phyloP scores from a whole-genome alignment of 2,329 filamentous ascomycete genomes.

The Claviceps purpurea region DNA sequence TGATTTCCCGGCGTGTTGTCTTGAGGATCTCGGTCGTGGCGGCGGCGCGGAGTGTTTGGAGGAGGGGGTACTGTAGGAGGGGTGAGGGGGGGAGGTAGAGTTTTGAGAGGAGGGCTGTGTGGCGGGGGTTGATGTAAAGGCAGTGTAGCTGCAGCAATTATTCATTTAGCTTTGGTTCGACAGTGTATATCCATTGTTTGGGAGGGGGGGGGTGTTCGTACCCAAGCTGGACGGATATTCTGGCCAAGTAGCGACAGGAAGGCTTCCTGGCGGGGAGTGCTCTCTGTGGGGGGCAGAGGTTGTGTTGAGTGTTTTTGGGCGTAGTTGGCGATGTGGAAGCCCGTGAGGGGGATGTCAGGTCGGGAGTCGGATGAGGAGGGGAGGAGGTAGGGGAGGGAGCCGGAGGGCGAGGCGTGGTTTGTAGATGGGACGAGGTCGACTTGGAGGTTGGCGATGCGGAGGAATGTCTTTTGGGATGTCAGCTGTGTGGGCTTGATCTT shows the following conservation, averaged over 20 bases:
- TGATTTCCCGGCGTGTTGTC: slow-evolving; percentile 28
- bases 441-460: slow-evolving; percentile 60
- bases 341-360: slow-evolving; percentile 41
- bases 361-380: slow-evolving; percentile 26
- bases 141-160: slow-evolving; percentile 50
- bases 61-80: slow-evolving; percentile 49
- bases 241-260: slow-evolving; percentile 68
- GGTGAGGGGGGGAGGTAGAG: slow-evolving; percentile 61
- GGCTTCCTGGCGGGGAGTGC: slow-evolving; percentile 50
- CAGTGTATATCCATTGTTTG: not conserved
- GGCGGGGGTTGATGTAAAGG: slow-evolving; percentile 61
- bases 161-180: slow-evolving; percentile 3
- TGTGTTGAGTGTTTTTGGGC: slow-evolving; percentile 31
- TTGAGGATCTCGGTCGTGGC: slow-evolving; percentile 64
- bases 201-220: slow-evolving; percentile 21
- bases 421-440: slow-evolving; percentile 60
- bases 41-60: slow-evolving; percentile 55
- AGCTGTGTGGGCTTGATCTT: not conserved
- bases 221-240: slow-evolving; percentile 75
- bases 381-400: slow-evolving; percentile 77
- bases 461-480: slow-evolving; percentile 44
- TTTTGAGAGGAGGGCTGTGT: slow-evolving; percentile 51
- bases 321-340: slow-evolving; percentile 54
- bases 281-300: slow-evolving; percentile 29
- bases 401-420: slow-evolving; percentile 86